Evolutionary conservation across 106 monocot species (phyloP), one percentile per base, ranked within the genome.

Genomic region (Dioscorea alata): DNA sequence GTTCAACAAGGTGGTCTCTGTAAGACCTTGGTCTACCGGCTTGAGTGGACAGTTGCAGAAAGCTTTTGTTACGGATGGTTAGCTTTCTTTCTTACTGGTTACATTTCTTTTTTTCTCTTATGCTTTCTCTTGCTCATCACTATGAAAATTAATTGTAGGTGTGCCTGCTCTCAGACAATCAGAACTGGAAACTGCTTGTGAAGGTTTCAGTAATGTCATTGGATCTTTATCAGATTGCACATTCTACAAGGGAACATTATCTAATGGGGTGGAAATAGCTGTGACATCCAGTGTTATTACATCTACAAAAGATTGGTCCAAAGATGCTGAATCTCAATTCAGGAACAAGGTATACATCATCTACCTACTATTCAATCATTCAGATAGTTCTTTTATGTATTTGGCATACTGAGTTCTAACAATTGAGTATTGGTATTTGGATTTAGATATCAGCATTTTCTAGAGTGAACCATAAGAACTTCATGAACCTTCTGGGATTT

Each of bases 131-230:
- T 63, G 21, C 12, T 28, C 42, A 42, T 42, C 0, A 13, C 48
- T 20, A 18, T 71, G 42, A 42, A 42, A 10, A 0, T 8, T 35
- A 23, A 63, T 42, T 56, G 33, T 64, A 88, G 88, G 88, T 18
- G 73, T 88, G 31, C 85, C 84, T 34, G 49, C 76, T 7, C 79
- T 88, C 25, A 85, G 62, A 71, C 59, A 78, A 52, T 62, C 79
- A 52, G 88, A 88, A 50, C 63, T 88, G 60, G 75, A 79, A 76
- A 17, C 56, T 25, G 88, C 88, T 64, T 88, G 88, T 64, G 88
- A 88, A 71, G 76, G 85, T 61, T 88, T 88, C 67, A 88, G 88
- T 76, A 88, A 88, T 49, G 70, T 88, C 15, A 68, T 88, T 66
- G 88, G 82, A 19, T 71, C 79, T 71, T 68, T 75, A 19, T 61